Evolutionary conservation across 805 yeast genomes (phyloP), one percentile per base, ranked within the genome.

Genomic region (Yamadazyma phyllophila): DNA sequence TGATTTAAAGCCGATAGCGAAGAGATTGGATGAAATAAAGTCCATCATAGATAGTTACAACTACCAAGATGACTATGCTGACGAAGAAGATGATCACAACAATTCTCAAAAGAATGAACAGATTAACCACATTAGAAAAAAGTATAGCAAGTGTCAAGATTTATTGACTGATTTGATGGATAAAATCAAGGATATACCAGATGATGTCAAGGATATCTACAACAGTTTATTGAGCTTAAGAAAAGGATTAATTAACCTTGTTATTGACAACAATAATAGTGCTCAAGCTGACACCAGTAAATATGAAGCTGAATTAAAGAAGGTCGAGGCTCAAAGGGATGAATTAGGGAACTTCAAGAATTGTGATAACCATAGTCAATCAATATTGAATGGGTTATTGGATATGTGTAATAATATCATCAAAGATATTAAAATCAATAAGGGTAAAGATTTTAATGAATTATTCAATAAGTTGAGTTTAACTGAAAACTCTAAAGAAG

Each of bases 351-450:
- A 52, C 82, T 84, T 58, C 46, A 48, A 39, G 33, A 36, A 45
- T 43, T 24, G 37, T 15, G 52, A 47, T 38, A 33, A 46, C 12
- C 44, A 39, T 15, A 52, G 63, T 11, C 76, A 72, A 48, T 73
- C 72, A 32, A 82, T 84, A 1, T 63, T 85, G 41, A 84, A 85
- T 58, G 92, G 91, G 7, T 68, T 90, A 36, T 69, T 88, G 24
- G 96, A 89, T 63, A 96, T 89, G 59, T 88, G 96, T 61, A 82
- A 83, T 59, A 83, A 82, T 53, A 72, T 88, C 47, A 67, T 89
- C 35, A 77, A 76, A 47, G 97, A 91, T 68, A 69, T 88, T 39
- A 62, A 67, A 39, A 77, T 83, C 33, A 78, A 67, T 48, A 61
- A 61, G 37, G 67, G 64, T 46, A 41, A 56, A 26, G 43, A 41